Base-by-base conservation (phyloP, 2,329 filamentous ascomycete species). In the Blumeria hordei region DNA sequence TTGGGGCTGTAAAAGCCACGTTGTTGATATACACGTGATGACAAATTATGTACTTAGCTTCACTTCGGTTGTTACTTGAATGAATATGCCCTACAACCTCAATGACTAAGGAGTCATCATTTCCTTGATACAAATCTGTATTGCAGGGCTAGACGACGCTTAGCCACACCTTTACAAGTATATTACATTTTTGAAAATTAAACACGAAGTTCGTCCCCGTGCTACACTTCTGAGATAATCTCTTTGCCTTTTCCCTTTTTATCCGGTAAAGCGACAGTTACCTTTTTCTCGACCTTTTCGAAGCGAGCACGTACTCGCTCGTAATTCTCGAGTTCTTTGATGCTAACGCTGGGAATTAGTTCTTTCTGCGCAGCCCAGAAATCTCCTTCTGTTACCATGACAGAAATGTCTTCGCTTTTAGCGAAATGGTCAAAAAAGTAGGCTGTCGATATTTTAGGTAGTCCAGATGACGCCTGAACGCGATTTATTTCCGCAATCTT, bases 351-450 rank as follows among this genome's bases (percentile, higher is more conserved):
- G 14, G 88, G 88, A n/a, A 96, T 81, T 43, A 98, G 74, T 69
- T 96, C 92, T 45, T 72, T 71, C 63, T 90, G 80, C 0, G 92
- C 92, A 32, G 77, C 77, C 21, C 83, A 66, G 64, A 98, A 98
- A 67, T 98, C 92, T 52, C 83, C 76, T 67, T 95, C 90, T 0
- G 79, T 84, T 33, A 98, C 92, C 69, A 85, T 80, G 59, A 98
- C 90, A 32, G 82, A 77, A 1, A 90, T 78, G 64, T 98, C 92
- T 50, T 85, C 83, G 10, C 81, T 74, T 0, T 78, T 85, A 12
- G 90, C 88, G 60, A 85, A 74, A 68, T 96, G 90, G 65, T 98
- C 92, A 66, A 98, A 98, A 70, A 88, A 98, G 69, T 92, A 88
- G 0, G 88, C 90, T 1, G 90, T 93, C 1, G 84, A 85, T 59